Evolutionary conservation across 352 stramenopile species (phyloP).

Genomic region (Globisporangium yorkense): DNA sequence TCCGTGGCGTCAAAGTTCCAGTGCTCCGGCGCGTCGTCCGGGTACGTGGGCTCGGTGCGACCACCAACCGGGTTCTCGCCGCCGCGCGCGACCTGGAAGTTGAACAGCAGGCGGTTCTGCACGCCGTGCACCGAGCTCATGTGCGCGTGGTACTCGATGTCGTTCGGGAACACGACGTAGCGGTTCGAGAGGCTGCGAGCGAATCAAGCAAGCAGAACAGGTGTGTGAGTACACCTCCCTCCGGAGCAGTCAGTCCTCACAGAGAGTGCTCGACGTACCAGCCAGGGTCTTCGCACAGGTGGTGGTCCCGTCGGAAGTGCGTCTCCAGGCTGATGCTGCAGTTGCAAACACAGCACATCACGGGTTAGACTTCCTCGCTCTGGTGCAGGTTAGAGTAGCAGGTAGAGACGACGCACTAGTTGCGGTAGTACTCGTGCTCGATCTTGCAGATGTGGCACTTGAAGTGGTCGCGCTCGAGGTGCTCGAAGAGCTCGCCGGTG

Average conservation of each 20-base stretch:
- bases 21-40: conserved; percentile 42
- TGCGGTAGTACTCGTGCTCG: conserved; percentile 86
- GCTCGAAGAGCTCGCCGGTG: conserved; percentile 79
- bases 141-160: conserved; percentile 85
- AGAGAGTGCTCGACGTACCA: conserved; percentile 42
- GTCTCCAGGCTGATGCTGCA: conserved; percentile 70
- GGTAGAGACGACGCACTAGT: conserved; percentile 61
- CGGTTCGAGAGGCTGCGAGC: conserved; percentile 61
- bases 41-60: conserved; percentile 11
- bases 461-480: conserved; percentile 87
- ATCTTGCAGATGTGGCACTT: conserved; percentile 88
- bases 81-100: conserved; percentile 62
- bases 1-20: conserved; percentile 48
- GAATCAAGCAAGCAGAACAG: neutral
- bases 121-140: conserved; percentile 75
- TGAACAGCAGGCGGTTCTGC: conserved; percentile 64
- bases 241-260: neutral
- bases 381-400: conserved; percentile 4
- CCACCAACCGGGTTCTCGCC: conserved; percentile 54
- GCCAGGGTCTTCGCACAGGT: conserved; percentile 76
- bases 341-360: neutral
- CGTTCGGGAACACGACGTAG: conserved; percentile 83
- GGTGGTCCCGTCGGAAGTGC: conserved; percentile 80
- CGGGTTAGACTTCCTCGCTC: conserved; percentile 1
- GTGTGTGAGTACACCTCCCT: neutral